Percentiles rank a stretch among this genome's conserved stretches.
Conservation (phyloP, 2,329 filamentous ascomycete genomes). For the Pseudogymnoascus sp. region DNA sequence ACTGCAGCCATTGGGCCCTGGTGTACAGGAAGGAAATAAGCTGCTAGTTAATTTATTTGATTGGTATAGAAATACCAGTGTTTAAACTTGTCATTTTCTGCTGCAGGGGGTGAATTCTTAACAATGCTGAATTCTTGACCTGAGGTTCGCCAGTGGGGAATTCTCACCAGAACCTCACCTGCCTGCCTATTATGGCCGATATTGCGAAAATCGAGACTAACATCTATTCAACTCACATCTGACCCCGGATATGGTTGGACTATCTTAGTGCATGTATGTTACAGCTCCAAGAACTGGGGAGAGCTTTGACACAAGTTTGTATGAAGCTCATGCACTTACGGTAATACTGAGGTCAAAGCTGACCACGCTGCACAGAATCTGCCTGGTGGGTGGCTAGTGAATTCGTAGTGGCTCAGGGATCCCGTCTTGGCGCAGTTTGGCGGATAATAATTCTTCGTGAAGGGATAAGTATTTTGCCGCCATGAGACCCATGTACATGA, state of each 20-base stretch:
- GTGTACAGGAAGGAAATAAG: conserved; percentile 6
- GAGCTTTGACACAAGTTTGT: not conserved
- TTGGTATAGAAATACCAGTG: not conserved
- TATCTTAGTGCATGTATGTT: not conserved
- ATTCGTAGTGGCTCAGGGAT: not conserved
- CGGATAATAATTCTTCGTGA: not conserved
- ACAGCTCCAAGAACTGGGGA: not conserved
- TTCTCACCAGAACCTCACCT: not conserved
- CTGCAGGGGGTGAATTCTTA: not conserved
- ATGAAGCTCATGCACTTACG: not conserved
- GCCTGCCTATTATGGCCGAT: not conserved
- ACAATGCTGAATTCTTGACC: not conserved
- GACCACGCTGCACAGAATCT: not conserved
- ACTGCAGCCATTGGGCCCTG: conserved; percentile 9
- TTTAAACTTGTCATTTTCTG: conserved; percentile 6
- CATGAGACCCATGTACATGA: not conserved
- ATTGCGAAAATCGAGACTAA: not conserved
- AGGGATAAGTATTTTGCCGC: not conserved
- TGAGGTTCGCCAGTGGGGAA: not conserved
- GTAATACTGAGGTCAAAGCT: not conserved
- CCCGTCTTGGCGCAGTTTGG: not conserved
- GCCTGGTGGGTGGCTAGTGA: not conserved
- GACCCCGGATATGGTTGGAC: too few species aligned
- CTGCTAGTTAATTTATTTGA: not conserved
- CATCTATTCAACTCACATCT: too few species aligned